Evolutionary conservation across 148 eudicot species (phyloP).

Genomic region (Chenopodium suecicum): DNA sequence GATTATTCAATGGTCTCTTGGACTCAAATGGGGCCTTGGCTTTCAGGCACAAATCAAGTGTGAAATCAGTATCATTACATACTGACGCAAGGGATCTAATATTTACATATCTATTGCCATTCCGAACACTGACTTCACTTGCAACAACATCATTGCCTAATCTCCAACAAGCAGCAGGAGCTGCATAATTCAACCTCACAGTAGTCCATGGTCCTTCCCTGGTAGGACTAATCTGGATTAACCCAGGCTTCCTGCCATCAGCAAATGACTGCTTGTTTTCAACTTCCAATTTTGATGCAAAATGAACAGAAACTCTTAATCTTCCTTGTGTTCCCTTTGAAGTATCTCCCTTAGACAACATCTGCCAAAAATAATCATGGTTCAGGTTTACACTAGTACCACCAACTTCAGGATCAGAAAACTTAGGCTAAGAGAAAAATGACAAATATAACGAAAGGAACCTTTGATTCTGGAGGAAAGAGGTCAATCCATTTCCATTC

Average conservation of each 20-base stretch:
- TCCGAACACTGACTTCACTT: constrained; percentile 78
- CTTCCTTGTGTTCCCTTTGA: constrained; percentile 42
- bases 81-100: constrained; percentile 91
- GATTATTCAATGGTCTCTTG: constrained; percentile 31
- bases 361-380: constrained; percentile 37
- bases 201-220: constrained; percentile 93
- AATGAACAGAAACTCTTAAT: constrained; percentile 63
- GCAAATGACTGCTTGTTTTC: constrained; percentile 37
- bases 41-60: constrained; percentile 73
- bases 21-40: constrained; percentile 40
- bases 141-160: constrained; percentile 89
- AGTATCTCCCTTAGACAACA: constrained; percentile 28
- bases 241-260: constrained; percentile 54
- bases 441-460: constrained; percentile 21
- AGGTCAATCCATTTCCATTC: constrained; percentile 64
- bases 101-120: constrained; percentile 83
- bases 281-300: constrained; percentile 52
- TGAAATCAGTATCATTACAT: constrained; percentile 66
- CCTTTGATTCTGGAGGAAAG: constrained; percentile 54
- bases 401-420: background rate
- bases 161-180: constrained; percentile 96
- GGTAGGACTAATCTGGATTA: constrained; percentile 82
- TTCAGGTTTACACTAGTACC: background rate
- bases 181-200: constrained; percentile 83
- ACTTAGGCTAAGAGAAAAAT: background rate